phyloP scores from a whole-genome alignment of 257 asterid genomes.

The Paulownia fortunei region DNA sequence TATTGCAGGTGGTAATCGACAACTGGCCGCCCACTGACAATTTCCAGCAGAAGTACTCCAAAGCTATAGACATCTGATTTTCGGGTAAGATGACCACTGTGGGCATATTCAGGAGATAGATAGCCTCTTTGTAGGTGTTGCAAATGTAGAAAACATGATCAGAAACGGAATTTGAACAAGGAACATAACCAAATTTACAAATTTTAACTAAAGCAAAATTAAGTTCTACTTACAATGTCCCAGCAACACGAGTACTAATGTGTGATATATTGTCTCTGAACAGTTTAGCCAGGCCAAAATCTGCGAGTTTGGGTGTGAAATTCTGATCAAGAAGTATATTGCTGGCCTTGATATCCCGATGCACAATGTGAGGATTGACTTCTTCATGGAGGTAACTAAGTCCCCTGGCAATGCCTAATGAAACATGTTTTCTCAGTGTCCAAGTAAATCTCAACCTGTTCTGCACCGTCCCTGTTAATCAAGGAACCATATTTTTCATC shows the following conservation, averaged over 20 bases:
- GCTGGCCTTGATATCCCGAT: constrained; percentile 76
- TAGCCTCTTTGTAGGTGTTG: constrained; percentile 61
- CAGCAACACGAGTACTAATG: constrained; percentile 88
- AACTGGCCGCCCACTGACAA: constrained; percentile 62
- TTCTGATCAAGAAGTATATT: constrained; percentile 71
- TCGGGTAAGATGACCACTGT: constrained; percentile 74
- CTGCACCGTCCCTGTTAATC: constrained; percentile 53
- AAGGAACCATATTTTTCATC: constrained; percentile 7
- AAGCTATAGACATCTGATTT: constrained; percentile 89
- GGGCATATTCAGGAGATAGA: constrained; percentile 82
- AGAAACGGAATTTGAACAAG: constrained; percentile 25
- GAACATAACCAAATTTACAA: not conserved
- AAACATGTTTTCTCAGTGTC: constrained; percentile 52
- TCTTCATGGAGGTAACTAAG: constrained; percentile 77
- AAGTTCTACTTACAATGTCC: constrained; percentile 67
- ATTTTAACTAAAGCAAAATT: not conserved
- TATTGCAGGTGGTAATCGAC: constrained; percentile 62
- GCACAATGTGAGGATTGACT: constrained; percentile 69
- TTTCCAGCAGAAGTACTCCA: constrained; percentile 75
- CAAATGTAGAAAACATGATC: constrained; percentile 19
- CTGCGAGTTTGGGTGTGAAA: constrained; percentile 72
- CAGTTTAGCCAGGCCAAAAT: constrained; percentile 79
- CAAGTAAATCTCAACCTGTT: constrained; percentile 63
- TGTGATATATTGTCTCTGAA: constrained; percentile 60
- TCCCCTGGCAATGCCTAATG: constrained; percentile 69